Conservation (phyloP, 495 filamentous ascomycete genomes). For the Hypoxylon lenormandii region DNA sequence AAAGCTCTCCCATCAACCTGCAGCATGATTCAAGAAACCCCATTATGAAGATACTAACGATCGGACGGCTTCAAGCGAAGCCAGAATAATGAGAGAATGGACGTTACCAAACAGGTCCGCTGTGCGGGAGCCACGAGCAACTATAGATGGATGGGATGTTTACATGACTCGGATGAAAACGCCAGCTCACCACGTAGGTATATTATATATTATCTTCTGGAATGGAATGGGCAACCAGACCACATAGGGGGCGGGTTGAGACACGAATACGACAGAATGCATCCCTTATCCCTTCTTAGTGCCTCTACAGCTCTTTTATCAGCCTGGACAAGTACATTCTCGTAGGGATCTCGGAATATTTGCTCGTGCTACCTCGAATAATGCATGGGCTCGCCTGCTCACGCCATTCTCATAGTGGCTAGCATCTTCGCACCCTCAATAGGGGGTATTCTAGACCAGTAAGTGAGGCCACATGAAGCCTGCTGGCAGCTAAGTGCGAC, state of each 20-base stretch:
- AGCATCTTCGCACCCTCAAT: background rate
- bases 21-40: conserved; percentile 30
- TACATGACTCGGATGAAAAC: conserved; percentile 1
- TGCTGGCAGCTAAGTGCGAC: background rate
- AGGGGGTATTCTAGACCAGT: background rate
- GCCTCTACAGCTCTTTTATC: background rate
- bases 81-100: conserved; percentile 13
- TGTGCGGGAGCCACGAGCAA: conserved; percentile 6
- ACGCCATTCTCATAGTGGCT: background rate
- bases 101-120: background rate
- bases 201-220: conserved; percentile 18
- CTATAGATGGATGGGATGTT: conserved; percentile 1
- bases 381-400: no score
- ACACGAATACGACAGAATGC: conserved; percentile 15
- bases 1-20: conserved; percentile 24
- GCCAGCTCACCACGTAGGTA: background rate
- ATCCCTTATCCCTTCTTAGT: conserved; percentile 18
- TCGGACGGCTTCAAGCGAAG: conserved; percentile 39
- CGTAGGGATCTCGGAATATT: background rate
- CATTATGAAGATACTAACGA: conserved; percentile 37
- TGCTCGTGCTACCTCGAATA: no score
- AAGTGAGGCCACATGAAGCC: background rate
- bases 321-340: conserved; percentile 3
- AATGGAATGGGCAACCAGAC: conserved; percentile 9
- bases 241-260: conserved; percentile 11